Conservation (phyloP, 768 basidiomycete genomes). For the Boletus rex-veris region DNA sequence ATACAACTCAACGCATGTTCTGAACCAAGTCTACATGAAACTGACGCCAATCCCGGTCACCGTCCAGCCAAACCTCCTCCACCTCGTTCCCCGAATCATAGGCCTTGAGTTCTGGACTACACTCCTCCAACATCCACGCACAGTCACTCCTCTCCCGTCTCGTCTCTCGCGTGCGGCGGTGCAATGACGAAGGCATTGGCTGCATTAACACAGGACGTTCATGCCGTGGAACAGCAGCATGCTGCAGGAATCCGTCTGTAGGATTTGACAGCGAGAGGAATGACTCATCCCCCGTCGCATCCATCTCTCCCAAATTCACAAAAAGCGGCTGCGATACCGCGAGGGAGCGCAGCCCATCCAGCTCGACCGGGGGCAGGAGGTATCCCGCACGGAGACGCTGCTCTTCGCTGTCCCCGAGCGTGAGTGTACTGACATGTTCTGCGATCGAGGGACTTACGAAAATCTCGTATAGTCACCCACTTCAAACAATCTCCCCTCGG, state of each 20-base stretch:
- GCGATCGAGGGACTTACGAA: constrained; percentile 12
- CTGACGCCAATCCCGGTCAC: constrained; percentile 46
- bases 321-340: constrained; percentile 44
- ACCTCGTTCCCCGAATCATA: constrained; percentile 33
- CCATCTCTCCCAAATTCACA: constrained; percentile 35
- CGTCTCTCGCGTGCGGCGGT: constrained; percentile 11
- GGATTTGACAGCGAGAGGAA: constrained; percentile 41
- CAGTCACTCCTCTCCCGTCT: constrained; percentile 25
- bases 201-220: constrained; percentile 33
- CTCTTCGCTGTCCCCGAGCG: constrained; percentile 4
- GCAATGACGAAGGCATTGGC: constrained; percentile 31
- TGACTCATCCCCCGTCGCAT: constrained; percentile 39
- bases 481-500: constrained; percentile 3
- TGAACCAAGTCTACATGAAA: constrained; percentile 47
- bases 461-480: neutral
- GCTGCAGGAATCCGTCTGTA: constrained; percentile 21
- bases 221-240: constrained; percentile 22
- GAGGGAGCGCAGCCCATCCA: constrained; percentile 42
- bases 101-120: constrained; percentile 26
- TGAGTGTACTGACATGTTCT: neutral
- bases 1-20: constrained; percentile 10
- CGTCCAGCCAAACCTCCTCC: constrained; percentile 21
- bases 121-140: constrained; percentile 42
- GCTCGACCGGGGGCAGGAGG: constrained; percentile 6
- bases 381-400: neutral